Evolutionary conservation across 495 filamentous ascomycete genomes (phyloP).

Genomic region (Sordaria brevicollis): DNA sequence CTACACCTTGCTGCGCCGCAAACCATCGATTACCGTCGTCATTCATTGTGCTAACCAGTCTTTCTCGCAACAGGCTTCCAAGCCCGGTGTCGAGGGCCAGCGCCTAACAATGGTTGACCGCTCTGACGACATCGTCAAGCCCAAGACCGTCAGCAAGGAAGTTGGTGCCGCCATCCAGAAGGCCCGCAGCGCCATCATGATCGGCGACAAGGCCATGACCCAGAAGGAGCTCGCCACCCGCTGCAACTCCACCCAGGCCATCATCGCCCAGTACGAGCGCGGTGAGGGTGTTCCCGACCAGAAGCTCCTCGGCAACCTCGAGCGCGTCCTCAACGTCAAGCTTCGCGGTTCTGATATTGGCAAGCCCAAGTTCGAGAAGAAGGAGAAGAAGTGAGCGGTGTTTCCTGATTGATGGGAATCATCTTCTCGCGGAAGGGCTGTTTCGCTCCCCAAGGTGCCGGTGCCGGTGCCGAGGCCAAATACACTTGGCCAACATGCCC

Average conservation of each 20-base stretch:
- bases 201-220: slow-evolving; percentile 62
- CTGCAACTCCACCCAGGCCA: slow-evolving; percentile 73
- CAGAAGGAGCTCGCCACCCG: slow-evolving; percentile 94
- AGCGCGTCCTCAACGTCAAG: slow-evolving; percentile 78
- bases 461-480: neutral
- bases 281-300: slow-evolving; percentile 74
- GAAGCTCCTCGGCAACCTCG: slow-evolving; percentile 70
- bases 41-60: neutral
- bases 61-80: slow-evolving; percentile 36
- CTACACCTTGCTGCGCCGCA: neutral
- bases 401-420: neutral
- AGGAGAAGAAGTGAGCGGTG: slow-evolving; percentile 37
- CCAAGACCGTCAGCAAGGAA: slow-evolving; percentile 70
- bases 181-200: slow-evolving; percentile 57
- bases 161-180: slow-evolving; percentile 77
- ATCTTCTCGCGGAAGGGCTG: neutral
- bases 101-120: slow-evolving; percentile 97
- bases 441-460: neutral
- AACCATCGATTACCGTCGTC: neutral
- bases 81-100: slow-evolving; percentile 69
- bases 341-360: slow-evolving; percentile 71
- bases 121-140: slow-evolving; percentile 93
- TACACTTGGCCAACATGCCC: neutral
- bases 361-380: slow-evolving; percentile 62
- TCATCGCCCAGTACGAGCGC: slow-evolving; percentile 79